phyloP scores from a whole-genome alignment of 23 red algal genomes.

The Gracilaria gracilis region DNA sequence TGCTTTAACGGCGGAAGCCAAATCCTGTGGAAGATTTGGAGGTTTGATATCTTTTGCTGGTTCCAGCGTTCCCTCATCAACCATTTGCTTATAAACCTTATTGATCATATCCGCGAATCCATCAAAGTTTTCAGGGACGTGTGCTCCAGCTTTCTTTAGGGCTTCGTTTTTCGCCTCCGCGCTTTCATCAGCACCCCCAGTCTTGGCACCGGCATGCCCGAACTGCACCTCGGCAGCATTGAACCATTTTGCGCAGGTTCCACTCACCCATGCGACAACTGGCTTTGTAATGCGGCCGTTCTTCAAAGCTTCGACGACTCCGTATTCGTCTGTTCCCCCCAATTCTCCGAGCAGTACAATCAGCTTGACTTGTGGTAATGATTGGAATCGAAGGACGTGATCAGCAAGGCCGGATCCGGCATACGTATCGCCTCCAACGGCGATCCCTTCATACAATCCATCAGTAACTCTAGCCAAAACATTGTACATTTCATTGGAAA shows the following conservation, averaged over 20 bases:
- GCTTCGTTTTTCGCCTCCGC: constrained; percentile 88
- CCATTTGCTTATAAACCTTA: constrained; percentile 71
- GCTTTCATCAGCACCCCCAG: constrained; percentile 76
- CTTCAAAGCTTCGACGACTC: constrained; percentile 79
- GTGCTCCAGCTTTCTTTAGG: constrained; percentile 80
- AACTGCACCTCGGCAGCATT: constrained; percentile 98
- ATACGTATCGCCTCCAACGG: constrained; percentile 97
- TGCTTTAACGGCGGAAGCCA: constrained; percentile 80
- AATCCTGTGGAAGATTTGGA: constrained; percentile 88
- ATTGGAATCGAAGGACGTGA: constrained; percentile 92
- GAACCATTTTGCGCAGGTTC: constrained; percentile 97
- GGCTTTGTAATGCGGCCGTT: constrained; percentile 90
- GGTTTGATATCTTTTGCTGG: constrained; percentile 76
- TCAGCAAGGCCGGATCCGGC: constrained; percentile 89
- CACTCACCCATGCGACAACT: constrained; percentile 95
- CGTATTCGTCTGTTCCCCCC: constrained; percentile 94
- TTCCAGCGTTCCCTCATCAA: constrained; percentile 66
- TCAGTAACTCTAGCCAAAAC: constrained; percentile 89
- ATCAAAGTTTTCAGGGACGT: constrained; percentile 89
- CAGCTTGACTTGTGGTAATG: constrained; percentile 83
- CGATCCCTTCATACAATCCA: constrained; percentile 96
- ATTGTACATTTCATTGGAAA: constrained; percentile 99
- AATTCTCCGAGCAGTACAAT: constrained; percentile 98
- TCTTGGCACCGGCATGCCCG: constrained; percentile 98
- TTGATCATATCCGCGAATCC: constrained; percentile 74